These are phyloP conservation scores for Malassezia arunalokei DNA, from an alignment of 1,284 basidiomycete genomes.

Conservation along the genomic window DNA sequence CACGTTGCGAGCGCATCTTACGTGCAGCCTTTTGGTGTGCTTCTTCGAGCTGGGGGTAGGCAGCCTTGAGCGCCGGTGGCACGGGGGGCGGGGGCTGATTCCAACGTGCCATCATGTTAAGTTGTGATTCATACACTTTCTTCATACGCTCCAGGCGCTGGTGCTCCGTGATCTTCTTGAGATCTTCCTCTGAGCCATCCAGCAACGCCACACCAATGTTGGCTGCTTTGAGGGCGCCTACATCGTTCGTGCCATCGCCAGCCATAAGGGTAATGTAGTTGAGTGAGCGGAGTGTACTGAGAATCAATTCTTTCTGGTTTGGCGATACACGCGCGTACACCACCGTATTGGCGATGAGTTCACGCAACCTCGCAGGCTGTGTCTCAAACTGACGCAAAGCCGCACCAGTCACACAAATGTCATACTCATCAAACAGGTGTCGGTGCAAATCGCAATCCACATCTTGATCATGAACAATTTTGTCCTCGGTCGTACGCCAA, in stretches of 20 bases:
- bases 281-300: slow-evolving; percentile 37
- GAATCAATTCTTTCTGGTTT: slow-evolving; percentile 43
- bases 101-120: slow-evolving; percentile 32
- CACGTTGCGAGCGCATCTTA: slow-evolving; percentile 26
- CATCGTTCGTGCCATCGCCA: slow-evolving; percentile 45
- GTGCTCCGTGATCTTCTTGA: slow-evolving; percentile 43
- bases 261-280: slow-evolving; percentile 45
- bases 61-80: slow-evolving; percentile 30
- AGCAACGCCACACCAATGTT: slow-evolving; percentile 44
- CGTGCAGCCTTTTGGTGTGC: slow-evolving; percentile 36
- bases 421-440: slow-evolving; percentile 39
- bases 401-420: slow-evolving; percentile 44
- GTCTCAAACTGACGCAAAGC: slow-evolving; percentile 38
- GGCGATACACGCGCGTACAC: slow-evolving; percentile 45
- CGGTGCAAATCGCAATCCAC: slow-evolving; percentile 30
- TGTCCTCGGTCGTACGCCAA: slow-evolving; percentile 38
- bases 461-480: slow-evolving; percentile 29
- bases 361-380: slow-evolving; percentile 26
- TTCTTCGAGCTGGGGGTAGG: slow-evolving; percentile 40
- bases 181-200: slow-evolving; percentile 42
- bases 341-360: slow-evolving; percentile 41
- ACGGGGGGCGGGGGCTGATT: slow-evolving; percentile 39
- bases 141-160: slow-evolving; percentile 42
- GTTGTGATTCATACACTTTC: slow-evolving; percentile 43
- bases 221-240: slow-evolving; percentile 44